Base-by-base conservation (phyloP, 805 yeast genomes). In the Kodamaea leandrae region DNA sequence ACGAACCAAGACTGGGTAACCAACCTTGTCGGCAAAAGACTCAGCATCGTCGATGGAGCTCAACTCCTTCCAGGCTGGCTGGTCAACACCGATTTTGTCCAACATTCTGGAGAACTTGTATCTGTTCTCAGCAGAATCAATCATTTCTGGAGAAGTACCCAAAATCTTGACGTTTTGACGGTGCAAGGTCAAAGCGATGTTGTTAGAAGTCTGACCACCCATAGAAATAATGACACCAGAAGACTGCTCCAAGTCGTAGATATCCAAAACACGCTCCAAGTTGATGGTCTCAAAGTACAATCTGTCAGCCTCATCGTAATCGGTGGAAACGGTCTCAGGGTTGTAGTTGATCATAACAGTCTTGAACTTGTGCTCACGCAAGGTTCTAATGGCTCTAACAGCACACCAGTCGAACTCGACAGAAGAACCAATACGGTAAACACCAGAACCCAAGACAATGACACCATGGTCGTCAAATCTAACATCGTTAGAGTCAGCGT, bases 401-500 rank as follows among this genome's bases (percentile, higher is more conserved):
- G 98, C 98, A 80, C 99, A 91, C 97, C 98, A 91, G 71, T 91
- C 99, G 61, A 91, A 91, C 69, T 91, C 99, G 47, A 91, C 99
- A 21, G 98, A 91, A 4, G 98, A 93, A 56, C 99, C 99, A 61
- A 91, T 91, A 72, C 99, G 82, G 77, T 91, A 91, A 33, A 93
- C 99, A 77, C 99, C 99, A 4, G 97, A 89, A 51, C 98, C 98
- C 45, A 91, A 74, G 32, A 91, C 99, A 86, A 91, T 86, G 38
- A 86, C 83, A 64, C 97, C 97, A 50, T 89, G 82, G 50, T 91
- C 97, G 52, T 89, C 82, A 59, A 91, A 93, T n/a, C 72, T 61
- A 46, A 93, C 80, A 67, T 91, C 99, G 52, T 85, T 83, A 25
- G 84, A 68, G 52, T 86, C 89, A 36, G 96, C 98, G 59, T 87